Base-by-base conservation (phyloP, 176 grass and related monocot species). In the Triticum timopheevii region DNA sequence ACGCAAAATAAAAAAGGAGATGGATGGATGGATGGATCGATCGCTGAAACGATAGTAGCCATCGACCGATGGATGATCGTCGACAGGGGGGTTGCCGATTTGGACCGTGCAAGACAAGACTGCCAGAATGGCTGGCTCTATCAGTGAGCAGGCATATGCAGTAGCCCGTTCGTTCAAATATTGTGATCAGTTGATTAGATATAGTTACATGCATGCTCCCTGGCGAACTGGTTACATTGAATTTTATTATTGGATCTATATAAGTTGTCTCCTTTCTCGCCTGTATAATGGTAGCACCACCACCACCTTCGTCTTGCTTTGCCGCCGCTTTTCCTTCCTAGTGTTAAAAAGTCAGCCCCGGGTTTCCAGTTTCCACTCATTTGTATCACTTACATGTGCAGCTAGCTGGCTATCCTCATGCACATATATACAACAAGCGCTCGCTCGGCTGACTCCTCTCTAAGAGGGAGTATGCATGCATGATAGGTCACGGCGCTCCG, bases 71-170 rank as follows among this genome's bases (percentile, higher is more conserved):
- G 13, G 23, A 74, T 16, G 23, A 74, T 17, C 13, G 16, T 10
- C 72, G 24, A 84, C 17, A 7, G 52, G 54, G 54, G 54, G 17
- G 20, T 61, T 75, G 36, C n/a, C 24, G 82, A 63, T 84, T 73
- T 47, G 39, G 58, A 76, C 79, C 40, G 25, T 84, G 58, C 59
- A 84, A 64, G 69, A 75, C 35, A 35, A 34, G 71, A 84, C 59
- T 20, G 65, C 36, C 54, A 3, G 16, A 49, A 13, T 15, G 50
- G 20, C 20, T 63, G 44, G 54, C 69, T 45, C 47, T 24, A 82
- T 82, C 65, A 35, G 54, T 36, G 19, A n/a, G 22, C 8, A 50
- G 42, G 6, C n/a, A 5, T 19, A 30, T 42, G 24, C 7, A 63
- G 61, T 11, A 58, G 28, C 34, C 30, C 19, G 30, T 80, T 80